phyloP scores from a whole-genome alignment of 306 rosid species.

The Quercus dentata region DNA sequence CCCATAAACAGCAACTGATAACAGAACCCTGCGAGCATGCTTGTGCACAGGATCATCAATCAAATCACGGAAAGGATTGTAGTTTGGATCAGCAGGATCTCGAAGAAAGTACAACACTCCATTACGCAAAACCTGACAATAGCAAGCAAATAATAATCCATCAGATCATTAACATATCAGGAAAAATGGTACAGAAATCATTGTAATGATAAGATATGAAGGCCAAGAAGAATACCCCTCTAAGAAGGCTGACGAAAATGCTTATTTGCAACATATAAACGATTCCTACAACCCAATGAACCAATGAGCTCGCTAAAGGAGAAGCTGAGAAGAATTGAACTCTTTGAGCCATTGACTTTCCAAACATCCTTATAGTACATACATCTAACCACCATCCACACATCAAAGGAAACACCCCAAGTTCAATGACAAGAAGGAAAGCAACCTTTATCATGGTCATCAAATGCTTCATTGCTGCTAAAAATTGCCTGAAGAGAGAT shows the following conservation, averaged over 20 bases:
- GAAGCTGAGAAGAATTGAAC: conserved; percentile 93
- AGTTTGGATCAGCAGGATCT: conserved; percentile 99
- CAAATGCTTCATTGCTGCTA: conserved; percentile 98
- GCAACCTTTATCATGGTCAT: conserved; percentile 99
- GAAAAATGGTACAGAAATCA: conserved; percentile 3
- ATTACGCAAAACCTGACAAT: conserved; percentile 85
- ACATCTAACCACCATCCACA: conserved; percentile 99
- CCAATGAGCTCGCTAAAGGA: conserved; percentile 93
- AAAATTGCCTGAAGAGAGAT: conserved; percentile 92
- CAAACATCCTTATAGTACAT: conserved; percentile 95
- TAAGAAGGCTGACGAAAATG: conserved; percentile 97
- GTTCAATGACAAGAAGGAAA: conserved; percentile 94
- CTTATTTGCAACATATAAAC: conserved; percentile 98
- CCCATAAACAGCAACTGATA: conserved; percentile 97
- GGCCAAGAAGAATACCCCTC: conserved; percentile 72
- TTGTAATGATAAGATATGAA: neutral
- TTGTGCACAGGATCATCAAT: conserved; percentile 99
- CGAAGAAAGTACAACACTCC: conserved; percentile 96
- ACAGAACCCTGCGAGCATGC: conserved; percentile 95
- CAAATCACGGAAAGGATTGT: conserved; percentile 97
- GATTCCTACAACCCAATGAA: conserved; percentile 98
- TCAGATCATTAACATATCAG: neutral
- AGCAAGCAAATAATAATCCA: conserved; percentile 8
- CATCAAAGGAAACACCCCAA: conserved; percentile 98
- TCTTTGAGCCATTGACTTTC: conserved; percentile 94